Percentiles rank a stretch among this genome's conserved stretches.
phyloP scores from a whole-genome alignment of 495 filamentous ascomycete species.

The Margaritispora aquatica region DNA sequence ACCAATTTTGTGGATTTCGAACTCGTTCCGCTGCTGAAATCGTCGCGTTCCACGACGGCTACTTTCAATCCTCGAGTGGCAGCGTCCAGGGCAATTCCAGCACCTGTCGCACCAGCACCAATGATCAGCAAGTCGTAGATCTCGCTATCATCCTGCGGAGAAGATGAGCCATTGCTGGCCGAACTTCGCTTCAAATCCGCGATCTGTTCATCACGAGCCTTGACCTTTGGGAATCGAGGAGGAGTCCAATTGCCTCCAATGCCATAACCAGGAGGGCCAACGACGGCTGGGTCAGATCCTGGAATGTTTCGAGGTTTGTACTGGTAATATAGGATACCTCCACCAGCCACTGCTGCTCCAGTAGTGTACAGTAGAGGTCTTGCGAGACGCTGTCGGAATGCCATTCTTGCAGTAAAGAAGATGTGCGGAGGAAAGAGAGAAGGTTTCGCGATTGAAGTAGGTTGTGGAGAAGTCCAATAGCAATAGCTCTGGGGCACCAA shows the following conservation, averaged over 20 bases:
- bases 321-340: constrained; percentile 63
- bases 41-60: constrained; percentile 89
- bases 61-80: constrained; percentile 90
- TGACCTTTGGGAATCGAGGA: constrained; percentile 74
- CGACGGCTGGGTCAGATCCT: constrained; percentile 70
- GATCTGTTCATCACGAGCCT: constrained; percentile 62
- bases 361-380: constrained; percentile 53
- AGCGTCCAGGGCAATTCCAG: constrained; percentile 90
- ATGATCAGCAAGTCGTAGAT: constrained; percentile 87
- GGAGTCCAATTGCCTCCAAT: constrained; percentile 71
- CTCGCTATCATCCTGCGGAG: constrained; percentile 27
- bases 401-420: constrained; percentile 39
- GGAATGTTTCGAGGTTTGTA: constrained; percentile 85
- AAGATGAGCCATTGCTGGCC: constrained; percentile 16
- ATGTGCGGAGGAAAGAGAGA: constrained; percentile 1
- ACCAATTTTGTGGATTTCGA: constrained; percentile 97
- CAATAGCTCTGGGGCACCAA: not conserved
- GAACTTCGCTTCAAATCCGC: constrained; percentile 46
- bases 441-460: not conserved
- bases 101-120: constrained; percentile 87
- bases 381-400: constrained; percentile 51
- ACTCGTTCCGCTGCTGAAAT: constrained; percentile 90
- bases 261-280: constrained; percentile 75
- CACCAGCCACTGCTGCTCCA: constrained; percentile 48
- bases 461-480: not conserved